A percentile compares a stretch with the other conserved stretches of the same genome.
Conservation (phyloP, 352 stramenopile species). For the Pythium angustatum region DNA sequence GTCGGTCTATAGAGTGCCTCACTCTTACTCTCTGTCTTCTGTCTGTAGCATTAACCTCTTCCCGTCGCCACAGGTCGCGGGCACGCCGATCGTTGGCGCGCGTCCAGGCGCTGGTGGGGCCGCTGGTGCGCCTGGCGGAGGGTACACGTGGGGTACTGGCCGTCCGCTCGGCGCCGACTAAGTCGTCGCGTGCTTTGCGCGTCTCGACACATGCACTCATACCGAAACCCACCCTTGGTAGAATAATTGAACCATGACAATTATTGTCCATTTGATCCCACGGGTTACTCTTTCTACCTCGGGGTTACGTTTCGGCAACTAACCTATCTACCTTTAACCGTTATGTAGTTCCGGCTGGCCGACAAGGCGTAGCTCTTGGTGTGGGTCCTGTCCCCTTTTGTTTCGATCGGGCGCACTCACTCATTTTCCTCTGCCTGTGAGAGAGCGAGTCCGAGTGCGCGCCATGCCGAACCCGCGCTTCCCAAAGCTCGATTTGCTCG, state of each 20-base stretch:
- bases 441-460: neutral
- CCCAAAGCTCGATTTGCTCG: conserved; percentile 94
- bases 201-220: too few relatives aligned
- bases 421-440: conserved; percentile 2
- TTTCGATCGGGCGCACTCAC: neutral
- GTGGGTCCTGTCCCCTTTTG: neutral
- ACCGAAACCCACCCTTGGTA: too few relatives aligned
- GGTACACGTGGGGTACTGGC: conserved; percentile 73
- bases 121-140: conserved; percentile 35
- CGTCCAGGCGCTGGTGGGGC: conserved; percentile 33
- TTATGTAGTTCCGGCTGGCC: too few relatives aligned
- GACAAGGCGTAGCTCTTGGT: neutral
- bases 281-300: neutral
- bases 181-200: too few relatives aligned
- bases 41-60: conserved; percentile 57
- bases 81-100: conserved; percentile 67
- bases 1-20: neutral
- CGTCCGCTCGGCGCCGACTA: conserved; percentile 43
- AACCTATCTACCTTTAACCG: conserved; percentile 6
- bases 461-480: conserved; percentile 87
- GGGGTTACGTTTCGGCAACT: too few relatives aligned
- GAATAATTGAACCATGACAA: too few relatives aligned
- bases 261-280: too few relatives aligned
- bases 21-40: conserved; percentile 5
- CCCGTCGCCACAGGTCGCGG: conserved; percentile 51